These are phyloP conservation scores for Puccinia horiana DNA, from an alignment of 1,284 basidiomycete genomes.

Conservation along the genomic window DNA sequence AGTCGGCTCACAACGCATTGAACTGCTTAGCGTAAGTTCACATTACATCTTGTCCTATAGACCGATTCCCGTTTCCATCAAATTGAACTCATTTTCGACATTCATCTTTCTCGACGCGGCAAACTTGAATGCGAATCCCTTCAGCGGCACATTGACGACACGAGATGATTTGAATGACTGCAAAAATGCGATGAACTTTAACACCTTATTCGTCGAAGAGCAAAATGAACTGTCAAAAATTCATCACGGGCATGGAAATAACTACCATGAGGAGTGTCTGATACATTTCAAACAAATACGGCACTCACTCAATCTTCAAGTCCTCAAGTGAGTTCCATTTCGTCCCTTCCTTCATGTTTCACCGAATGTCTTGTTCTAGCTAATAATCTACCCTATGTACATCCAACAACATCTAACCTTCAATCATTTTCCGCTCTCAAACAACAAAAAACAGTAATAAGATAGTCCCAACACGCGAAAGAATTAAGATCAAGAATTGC, in stretches of 20 bases:
- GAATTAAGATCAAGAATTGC: background rate
- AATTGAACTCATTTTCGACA: background rate
- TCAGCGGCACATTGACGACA: slow-evolving; percentile 17
- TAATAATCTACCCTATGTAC: no score
- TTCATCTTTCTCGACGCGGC: background rate
- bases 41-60: background rate
- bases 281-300: background rate
- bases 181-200: slow-evolving; percentile 8
- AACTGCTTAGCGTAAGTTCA: slow-evolving; percentile 17
- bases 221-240: background rate
- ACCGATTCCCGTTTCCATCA: background rate
- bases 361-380: no score
- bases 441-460: background rate
- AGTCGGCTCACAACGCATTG: background rate
- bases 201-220: background rate
- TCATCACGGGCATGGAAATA: background rate
- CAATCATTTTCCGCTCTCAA: background rate
- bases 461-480: background rate
- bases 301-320: background rate
- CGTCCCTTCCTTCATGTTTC: background rate
- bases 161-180: background rate
- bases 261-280: background rate
- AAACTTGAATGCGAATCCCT: background rate
- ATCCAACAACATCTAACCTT: no score
- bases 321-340: background rate